Base-by-base conservation (phyloP, 2,329 filamentous ascomycete species). In the Tolypocladium ovalisporum region DNA sequence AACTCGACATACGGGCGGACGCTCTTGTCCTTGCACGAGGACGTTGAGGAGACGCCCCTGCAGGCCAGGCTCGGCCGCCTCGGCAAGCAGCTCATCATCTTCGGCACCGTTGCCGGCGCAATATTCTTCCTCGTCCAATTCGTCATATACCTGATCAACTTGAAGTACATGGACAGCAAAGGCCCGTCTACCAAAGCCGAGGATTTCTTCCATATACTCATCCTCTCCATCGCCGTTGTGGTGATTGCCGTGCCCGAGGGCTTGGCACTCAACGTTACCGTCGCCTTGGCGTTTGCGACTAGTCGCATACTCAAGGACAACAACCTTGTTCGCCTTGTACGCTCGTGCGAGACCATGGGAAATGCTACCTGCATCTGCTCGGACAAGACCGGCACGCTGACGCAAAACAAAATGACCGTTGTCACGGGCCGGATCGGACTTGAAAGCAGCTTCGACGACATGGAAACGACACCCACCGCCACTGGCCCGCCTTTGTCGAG, bases 1-100 rank as follows among this genome's bases (percentile, higher is more conserved):
- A 81, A 92, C 69, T 89, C 88, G 0, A 87, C 82, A 36, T 85
- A 89, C 65, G 89, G 89, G 57, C 88, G 89, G 65, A 90, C 85
- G 3, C 81, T 92, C 74, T 87, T 92, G 81, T 88, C 88, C 40
- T 74, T 93, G 13, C 84, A 87, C 60, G 87, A 89, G 63, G 86
- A 90, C 60, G 84, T 85, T 57, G 85, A 92, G 66, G 87, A 88
- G 29, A 93, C 89, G 1, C 89, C 89, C 4, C 60, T 93, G 9
- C 89, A 93, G 69, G 85, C 81, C 3, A 92, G 91, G 70, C 76
- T 93, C 58, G 90, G 91, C 62, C 78, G 84, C 4, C 76, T 93
- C 22, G 89, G 89, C 8, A 88, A 90, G 64, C 88, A 90, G 65
- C 90, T 93, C 57, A 75, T 75, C 29, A 69, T 71, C 1, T 71